Evolutionary conservation across 306 rosid species (phyloP).

Genomic region (Castanea mollissima): DNA sequence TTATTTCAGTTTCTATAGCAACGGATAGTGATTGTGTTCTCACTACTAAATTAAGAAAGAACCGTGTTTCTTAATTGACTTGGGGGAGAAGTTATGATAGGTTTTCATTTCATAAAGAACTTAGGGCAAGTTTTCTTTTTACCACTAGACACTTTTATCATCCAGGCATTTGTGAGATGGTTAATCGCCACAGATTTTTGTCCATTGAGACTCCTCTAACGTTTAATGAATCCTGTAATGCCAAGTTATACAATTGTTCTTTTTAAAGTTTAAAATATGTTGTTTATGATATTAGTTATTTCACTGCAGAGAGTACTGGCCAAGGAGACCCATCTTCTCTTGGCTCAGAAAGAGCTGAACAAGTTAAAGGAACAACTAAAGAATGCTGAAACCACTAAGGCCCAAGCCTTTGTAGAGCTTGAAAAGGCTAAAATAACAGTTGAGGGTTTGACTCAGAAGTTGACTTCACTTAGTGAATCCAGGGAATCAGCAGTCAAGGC

Average conservation of each 20-base stretch:
- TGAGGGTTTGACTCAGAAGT: constrained; percentile 61
- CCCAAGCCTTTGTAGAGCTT: constrained; percentile 80
- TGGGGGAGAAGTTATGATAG: background rate
- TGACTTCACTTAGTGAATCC: constrained; percentile 58
- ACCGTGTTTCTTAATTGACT: background rate
- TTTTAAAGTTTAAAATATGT: background rate
- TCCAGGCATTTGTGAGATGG: background rate
- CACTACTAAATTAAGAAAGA: background rate
- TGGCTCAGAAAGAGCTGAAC: constrained; percentile 74
- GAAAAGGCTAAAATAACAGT: constrained; percentile 62
- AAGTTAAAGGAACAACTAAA: constrained; percentile 74
- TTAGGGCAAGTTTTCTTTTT: background rate
- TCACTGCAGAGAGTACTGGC: constrained; percentile 71
- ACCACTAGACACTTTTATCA: no score
- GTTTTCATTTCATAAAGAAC: background rate
- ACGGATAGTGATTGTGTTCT: background rate
- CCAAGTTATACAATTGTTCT: background rate
- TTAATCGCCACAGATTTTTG: background rate
- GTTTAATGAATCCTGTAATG: background rate
- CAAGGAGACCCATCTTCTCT: constrained; percentile 84
- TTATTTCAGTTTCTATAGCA: background rate
- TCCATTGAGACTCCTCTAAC: background rate
- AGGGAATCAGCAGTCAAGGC: constrained; percentile 62
- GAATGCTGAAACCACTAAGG: constrained; percentile 83
- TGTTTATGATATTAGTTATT: constrained; percentile 28